Evolutionary conservation across 1,284 basidiomycete genomes (phyloP), one percentile per base, ranked within the genome.

Genomic region (Kalmanozyma brasiliensis): DNA sequence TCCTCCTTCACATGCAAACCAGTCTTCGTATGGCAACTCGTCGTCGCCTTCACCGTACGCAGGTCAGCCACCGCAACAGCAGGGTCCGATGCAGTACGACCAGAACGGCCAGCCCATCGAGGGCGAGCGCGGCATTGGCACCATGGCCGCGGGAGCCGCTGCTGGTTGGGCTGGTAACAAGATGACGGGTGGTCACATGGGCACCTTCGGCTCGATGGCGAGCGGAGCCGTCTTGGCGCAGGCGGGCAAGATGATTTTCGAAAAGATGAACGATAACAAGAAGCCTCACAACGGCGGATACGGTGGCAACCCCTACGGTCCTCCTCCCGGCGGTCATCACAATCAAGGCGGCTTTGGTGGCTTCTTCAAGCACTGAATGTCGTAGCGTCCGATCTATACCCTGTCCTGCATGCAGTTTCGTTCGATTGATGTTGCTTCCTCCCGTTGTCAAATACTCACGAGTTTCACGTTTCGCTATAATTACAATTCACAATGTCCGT

Each of bases 91-190:
- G 47, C 74, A 72, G 37, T 76, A 76, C 60, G 74, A 78, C 32
- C 59, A 66, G 46, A 38, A 73, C 37, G 76, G 76, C 35, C 67
- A 77, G 32, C 74, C 74, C 6, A 37, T 75, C 34, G 61, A 61
- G 2, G 76, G 74, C 46, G 76, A 78, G 35, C 64, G 76, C 14
- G 76, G 76, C 4, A 20, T 78, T 1, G 76, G 76, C 22, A 78
- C 76, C 17, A 78, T 78, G 76, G 74, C 73, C 4, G 46, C 66
- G 11, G 76, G 74, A 30, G 74, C 65, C 3, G 62, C 64, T 13
- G 74, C 68, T 0, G 76, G 73, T 8, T 76, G 66, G 49, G 71
- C 60, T 1, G 76, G 60, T 2, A 78, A 76, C 51, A 76, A 74
- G 59, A 49, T 74, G 52, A 58, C 61, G 1, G 76, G 76, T 33